Conservation (phyloP, 306 rosid genomes). For the Cicer yamashitae region DNA sequence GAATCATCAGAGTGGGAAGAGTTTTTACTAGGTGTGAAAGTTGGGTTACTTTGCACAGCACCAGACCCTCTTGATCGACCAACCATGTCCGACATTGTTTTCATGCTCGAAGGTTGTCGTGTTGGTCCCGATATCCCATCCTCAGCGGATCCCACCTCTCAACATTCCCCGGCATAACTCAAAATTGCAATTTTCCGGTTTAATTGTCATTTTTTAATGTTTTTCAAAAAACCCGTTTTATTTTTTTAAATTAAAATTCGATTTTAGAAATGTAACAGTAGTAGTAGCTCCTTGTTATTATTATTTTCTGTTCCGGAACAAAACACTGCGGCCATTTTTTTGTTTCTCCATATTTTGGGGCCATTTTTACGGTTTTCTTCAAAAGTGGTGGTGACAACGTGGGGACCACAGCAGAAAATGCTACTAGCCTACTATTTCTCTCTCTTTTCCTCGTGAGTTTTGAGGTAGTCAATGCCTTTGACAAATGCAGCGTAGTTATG, state of each 20-base stretch:
- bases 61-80: slow-evolving; percentile 93
- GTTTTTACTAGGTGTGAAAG: slow-evolving; percentile 89
- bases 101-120: slow-evolving; percentile 99
- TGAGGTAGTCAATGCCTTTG: slow-evolving; percentile 56
- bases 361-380: slow-evolving; percentile 10
- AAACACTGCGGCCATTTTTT: slow-evolving; percentile 5
- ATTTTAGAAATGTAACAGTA: slow-evolving; percentile 38
- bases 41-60: slow-evolving; percentile 90
- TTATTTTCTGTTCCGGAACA: slow-evolving; percentile 33
- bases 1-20: slow-evolving; percentile 99
- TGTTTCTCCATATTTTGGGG: background rate
- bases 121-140: slow-evolving; percentile 89
- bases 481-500: slow-evolving; percentile 27
- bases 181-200: slow-evolving; percentile 19
- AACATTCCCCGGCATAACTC: slow-evolving; percentile 69
- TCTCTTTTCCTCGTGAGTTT: background rate
- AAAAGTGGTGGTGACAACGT: slow-evolving; percentile 16
- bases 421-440: background rate
- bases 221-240: background rate
- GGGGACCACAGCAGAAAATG: slow-evolving; percentile 53
- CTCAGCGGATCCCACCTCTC: slow-evolving; percentile 91
- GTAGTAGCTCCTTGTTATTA: slow-evolving; percentile 13
- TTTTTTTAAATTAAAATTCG: slow-evolving; percentile 4
- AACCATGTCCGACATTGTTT: slow-evolving; percentile 92
- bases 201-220: slow-evolving; percentile 39